phyloP scores from a whole-genome alignment of 2,329 filamentous ascomycete species.

The Sordariomycetes sp. region DNA sequence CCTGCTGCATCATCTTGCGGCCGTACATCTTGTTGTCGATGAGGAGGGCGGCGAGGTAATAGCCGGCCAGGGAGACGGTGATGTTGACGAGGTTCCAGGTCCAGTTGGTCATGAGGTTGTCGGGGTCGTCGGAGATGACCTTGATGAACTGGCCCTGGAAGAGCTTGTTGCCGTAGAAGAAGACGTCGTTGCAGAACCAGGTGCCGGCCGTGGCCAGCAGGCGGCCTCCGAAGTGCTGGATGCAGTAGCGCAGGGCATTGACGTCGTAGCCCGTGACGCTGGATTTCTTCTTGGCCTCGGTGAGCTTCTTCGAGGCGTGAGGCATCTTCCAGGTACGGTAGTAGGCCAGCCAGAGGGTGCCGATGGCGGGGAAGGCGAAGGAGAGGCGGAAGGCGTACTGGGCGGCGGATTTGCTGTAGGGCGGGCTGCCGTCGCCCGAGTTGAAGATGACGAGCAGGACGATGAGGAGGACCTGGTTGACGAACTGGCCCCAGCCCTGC shows the following conservation, averaged over 20 bases:
- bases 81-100: slow-evolving; percentile 90
- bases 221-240: slow-evolving; percentile 77
- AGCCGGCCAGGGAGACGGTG: slow-evolving; percentile 74
- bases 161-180: slow-evolving; percentile 99
- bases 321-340: slow-evolving; percentile 95
- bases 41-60: slow-evolving; percentile 80
- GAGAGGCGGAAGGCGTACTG: slow-evolving; percentile 91
- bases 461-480: slow-evolving; percentile 88
- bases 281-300: slow-evolving; percentile 73
- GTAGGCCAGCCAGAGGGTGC: slow-evolving; percentile 91
- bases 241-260: slow-evolving; percentile 69
- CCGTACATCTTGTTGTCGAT: slow-evolving; percentile 97
- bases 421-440: slow-evolving; percentile 61
- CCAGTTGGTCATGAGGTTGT: slow-evolving; percentile 79
- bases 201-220: slow-evolving; percentile 76
- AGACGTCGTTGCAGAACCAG: slow-evolving; percentile 96
- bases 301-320: slow-evolving; percentile 73
- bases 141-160: slow-evolving; percentile 88
- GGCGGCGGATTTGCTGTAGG: slow-evolving; percentile 67
- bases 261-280: slow-evolving; percentile 89
- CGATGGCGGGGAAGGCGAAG: slow-evolving; percentile 83
- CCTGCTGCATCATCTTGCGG: slow-evolving; percentile 90
- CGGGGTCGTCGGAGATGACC: slow-evolving; percentile 61
- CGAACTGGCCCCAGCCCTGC: slow-evolving; percentile 96
- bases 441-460: slow-evolving; percentile 83